Conservation (phyloP, 805 yeast species). For the Ogataea ganodermae region DNA sequence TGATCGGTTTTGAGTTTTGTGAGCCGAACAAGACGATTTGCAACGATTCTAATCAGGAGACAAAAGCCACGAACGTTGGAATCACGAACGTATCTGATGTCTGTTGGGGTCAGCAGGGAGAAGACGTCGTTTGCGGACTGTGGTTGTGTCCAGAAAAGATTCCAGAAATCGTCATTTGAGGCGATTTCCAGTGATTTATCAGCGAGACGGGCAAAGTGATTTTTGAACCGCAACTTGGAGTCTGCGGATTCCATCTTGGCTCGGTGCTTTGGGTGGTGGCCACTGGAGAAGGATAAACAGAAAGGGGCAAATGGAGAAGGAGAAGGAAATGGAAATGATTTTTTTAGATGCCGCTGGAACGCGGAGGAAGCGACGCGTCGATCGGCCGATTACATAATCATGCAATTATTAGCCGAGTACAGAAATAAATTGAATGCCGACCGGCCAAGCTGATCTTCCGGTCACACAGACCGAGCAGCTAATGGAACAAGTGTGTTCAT, state of each 20-base stretch:
- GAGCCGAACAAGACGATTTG: constrained; percentile 37
- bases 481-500: too few species aligned
- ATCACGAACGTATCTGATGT: constrained; percentile 60
- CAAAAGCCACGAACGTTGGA: constrained; percentile 59
- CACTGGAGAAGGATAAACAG: not conserved
- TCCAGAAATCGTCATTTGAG: constrained; percentile 44
- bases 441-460: too few species aligned
- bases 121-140: constrained; percentile 57
- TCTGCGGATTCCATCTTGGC: constrained; percentile 70
- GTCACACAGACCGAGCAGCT: too few species aligned
- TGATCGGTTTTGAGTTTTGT: constrained; percentile 22
- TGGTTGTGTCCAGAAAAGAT: constrained; percentile 48
- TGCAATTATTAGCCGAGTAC: too few species aligned
- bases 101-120: constrained; percentile 55
- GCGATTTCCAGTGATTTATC: constrained; percentile 43
- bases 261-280: not conserved
- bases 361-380: too few species aligned
- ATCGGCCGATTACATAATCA: too few species aligned
- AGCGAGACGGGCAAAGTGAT: constrained; percentile 60
- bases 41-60: constrained; percentile 46
- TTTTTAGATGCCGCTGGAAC: constrained; percentile 1
- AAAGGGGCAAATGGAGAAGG: not conserved
- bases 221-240: constrained; percentile 60
- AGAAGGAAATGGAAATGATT: not conserved
- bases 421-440: too few species aligned